These are phyloP conservation scores for Phytophthora chlamydospora DNA, from an alignment of 352 stramenopile species.

Conservation along the genomic window DNA sequence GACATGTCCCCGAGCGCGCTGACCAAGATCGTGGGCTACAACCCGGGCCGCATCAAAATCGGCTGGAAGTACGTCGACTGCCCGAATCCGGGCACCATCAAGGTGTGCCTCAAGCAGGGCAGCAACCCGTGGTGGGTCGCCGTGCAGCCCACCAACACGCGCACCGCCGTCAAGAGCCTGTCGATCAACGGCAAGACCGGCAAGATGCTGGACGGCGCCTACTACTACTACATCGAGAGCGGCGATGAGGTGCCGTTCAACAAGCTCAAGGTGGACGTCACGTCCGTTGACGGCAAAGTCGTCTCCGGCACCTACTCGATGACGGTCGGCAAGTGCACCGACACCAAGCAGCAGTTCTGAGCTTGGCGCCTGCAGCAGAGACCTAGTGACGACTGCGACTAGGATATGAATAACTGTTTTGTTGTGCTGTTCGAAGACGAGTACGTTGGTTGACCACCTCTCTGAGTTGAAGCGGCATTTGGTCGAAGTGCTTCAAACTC, in stretches of 20 bases:
- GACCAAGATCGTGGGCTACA: slow-evolving; percentile 34
- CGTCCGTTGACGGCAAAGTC: slow-evolving; percentile 18
- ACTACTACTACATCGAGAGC: slow-evolving; percentile 36
- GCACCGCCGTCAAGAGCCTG: slow-evolving; percentile 24
- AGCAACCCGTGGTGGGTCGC: slow-evolving; percentile 34
- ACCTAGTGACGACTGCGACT: too few species aligned
- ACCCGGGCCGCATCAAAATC: slow-evolving; percentile 37
- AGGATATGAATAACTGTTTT: slow-evolving; percentile 23
- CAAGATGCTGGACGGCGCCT: slow-evolving; percentile 31
- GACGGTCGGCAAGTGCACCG: slow-evolving; percentile 20
- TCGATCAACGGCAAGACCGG: slow-evolving; percentile 30
- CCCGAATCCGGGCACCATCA: slow-evolving; percentile 33
- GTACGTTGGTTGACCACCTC: too few species aligned
- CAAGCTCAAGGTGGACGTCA: slow-evolving; percentile 28
- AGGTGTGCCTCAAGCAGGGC: slow-evolving; percentile 34
- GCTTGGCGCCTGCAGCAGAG: not conserved
- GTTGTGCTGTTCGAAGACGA: slow-evolving; percentile 22
- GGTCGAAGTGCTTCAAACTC: not conserved
- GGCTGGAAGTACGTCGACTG: slow-evolving; percentile 40
- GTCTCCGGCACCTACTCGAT: slow-evolving; percentile 36
- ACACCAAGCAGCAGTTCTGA: slow-evolving; percentile 35
- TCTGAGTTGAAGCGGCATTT: too few species aligned
- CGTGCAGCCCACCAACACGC: slow-evolving; percentile 35
- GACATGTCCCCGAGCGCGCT: slow-evolving; percentile 33
- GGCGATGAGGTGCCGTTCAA: slow-evolving; percentile 24